Evolutionary conservation across 495 filamentous ascomycete genomes (phyloP).

Genomic region (Immersiella caudata): DNA sequence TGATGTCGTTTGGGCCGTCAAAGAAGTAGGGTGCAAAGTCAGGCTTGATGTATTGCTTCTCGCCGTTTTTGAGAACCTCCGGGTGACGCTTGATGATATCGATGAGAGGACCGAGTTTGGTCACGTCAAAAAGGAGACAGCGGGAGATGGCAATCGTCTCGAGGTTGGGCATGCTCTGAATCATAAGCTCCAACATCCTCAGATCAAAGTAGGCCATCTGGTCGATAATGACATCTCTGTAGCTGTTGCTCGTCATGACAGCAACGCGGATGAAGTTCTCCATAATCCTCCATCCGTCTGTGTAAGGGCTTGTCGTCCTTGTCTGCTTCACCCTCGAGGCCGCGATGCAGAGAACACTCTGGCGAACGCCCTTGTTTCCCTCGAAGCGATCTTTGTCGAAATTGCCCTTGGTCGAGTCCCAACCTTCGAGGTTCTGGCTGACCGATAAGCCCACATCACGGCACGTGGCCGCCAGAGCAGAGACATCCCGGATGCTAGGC

Average conservation of each 20-base stretch:
- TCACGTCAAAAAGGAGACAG: constrained; percentile 33
- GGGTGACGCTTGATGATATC: constrained; percentile 19
- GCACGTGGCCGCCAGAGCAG: constrained; percentile 24
- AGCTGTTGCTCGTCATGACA: constrained; percentile 10
- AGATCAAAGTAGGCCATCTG: constrained; percentile 27
- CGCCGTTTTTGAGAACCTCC: not conserved
- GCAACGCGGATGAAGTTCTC: constrained; percentile 15
- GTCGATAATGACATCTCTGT: constrained; percentile 27
- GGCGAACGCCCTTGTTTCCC: constrained; percentile 10
- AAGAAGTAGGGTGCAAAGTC: constrained; percentile 35
- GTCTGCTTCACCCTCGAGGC: not conserved
- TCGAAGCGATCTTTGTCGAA: not conserved
- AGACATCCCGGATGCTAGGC: constrained; percentile 24
- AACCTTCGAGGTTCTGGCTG: constrained; percentile 4
- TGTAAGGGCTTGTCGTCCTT: constrained; percentile 18
- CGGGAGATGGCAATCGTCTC: constrained; percentile 27
- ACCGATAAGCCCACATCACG: not conserved
- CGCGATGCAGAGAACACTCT: constrained; percentile 21
- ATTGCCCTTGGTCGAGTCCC: constrained; percentile 17
- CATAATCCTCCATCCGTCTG: constrained; percentile 14
- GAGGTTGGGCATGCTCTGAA: constrained; percentile 33
- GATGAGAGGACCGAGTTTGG: constrained; percentile 26
- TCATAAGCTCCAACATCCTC: constrained; percentile 23
- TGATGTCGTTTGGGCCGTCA: constrained; percentile 17
- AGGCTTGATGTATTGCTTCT: constrained; percentile 17